Base-by-base conservation (phyloP, 192 early-diverging fungal species). In the Linnemannia zychae region DNA sequence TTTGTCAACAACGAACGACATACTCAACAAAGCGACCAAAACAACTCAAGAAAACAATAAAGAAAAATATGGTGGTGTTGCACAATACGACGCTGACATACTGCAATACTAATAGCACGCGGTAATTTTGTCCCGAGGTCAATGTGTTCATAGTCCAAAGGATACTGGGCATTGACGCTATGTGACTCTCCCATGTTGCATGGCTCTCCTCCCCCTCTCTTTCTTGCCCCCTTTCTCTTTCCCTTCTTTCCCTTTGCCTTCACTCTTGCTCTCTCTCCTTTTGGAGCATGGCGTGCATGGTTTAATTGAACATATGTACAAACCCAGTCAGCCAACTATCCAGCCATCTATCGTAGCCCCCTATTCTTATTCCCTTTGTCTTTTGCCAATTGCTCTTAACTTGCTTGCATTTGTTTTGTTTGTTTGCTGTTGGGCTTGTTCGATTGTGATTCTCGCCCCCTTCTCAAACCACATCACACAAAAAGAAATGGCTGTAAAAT, bases 241-340 rank as follows among this genome's bases (percentile, higher is more conserved):
- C 48, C 17, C 48, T 17, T 12, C 24, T 60, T 24, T 9, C 28
- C 57, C 9, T 63, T 63, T 33, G 57, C 57, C 57, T 63, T 44
- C 40, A 44, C 28, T 63, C 12, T n/a, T n/a, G n/a, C n/a, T 31
- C 57, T 63, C 57, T 63, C 28, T 28, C 57, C 24, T 28, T 31
- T 63, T 63, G 57, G 24, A 31, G 57, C 57, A 63, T 63, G 57
- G 57, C 28, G 28, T 63, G 28, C 57, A 63, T 63, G 28, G 57
- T 13, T 63, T 63, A 63, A 31, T 57, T 57, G 53, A 7, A n/a
- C 3, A n/a, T 57, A 20, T 20, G 40, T 44, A 3, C 40, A 44
- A n/a, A n/a, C n/a, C 9, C 40, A 44, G 40, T 44, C 40, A 3
- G 40, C 9, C 40, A 44, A 9, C 40, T 9, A n/a, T n/a, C n/a